These are phyloP conservation scores for Arabis hirsuta DNA, from an alignment of 345 rosid genomes.

Conservation along the genomic window DNA sequence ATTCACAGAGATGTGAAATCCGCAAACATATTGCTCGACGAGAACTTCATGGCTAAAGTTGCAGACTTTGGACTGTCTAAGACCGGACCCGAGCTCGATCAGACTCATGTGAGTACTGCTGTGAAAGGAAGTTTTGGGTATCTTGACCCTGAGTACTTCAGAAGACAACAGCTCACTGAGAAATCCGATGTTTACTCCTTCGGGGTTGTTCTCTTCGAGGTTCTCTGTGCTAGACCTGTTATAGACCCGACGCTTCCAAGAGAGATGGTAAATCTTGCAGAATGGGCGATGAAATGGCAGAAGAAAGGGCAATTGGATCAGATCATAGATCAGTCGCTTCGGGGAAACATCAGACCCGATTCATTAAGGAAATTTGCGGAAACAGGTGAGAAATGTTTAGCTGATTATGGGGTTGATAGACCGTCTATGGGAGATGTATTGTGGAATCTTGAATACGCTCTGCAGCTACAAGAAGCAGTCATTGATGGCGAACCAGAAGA, in stretches of 20 bases:
- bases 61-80: conserved; percentile 55
- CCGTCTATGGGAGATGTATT: conserved; percentile 51
- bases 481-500: conserved; percentile 72
- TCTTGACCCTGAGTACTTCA: conserved; percentile 52
- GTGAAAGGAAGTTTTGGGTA: conserved; percentile 56
- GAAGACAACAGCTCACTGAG: conserved; percentile 53
- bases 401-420: conserved; percentile 39
- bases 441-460: conserved; percentile 44
- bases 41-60: conserved; percentile 54
- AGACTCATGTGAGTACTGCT: conserved; percentile 53
- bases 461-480: conserved; percentile 48
- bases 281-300: conserved; percentile 46
- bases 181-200: conserved; percentile 57
- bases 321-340: conserved; percentile 39
- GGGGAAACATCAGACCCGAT: conserved; percentile 33
- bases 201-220: conserved; percentile 54
- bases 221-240: conserved; percentile 50
- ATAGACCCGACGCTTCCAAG: conserved; percentile 48
- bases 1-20: conserved; percentile 56
- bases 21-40: conserved; percentile 51
- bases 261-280: conserved; percentile 44
- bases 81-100: conserved; percentile 52
- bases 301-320: conserved; percentile 39
- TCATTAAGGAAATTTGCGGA: conserved; percentile 42
- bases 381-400: conserved; percentile 44